Evolutionary conservation across 1,284 basidiomycete genomes (phyloP).

Genomic region (Sanghuangporus weigelae): DNA sequence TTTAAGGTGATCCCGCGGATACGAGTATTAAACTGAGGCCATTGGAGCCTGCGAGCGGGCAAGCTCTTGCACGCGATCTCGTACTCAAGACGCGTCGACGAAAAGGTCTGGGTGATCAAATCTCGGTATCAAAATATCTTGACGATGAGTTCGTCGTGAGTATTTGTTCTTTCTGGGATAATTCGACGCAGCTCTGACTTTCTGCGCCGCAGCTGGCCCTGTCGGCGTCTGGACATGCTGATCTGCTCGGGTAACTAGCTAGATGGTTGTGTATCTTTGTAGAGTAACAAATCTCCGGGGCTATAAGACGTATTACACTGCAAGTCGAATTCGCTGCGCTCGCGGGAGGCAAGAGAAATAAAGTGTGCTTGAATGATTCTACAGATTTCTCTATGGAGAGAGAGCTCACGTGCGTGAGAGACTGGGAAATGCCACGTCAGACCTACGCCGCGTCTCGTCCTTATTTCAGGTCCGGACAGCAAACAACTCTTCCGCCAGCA

Average conservation of each 20-base stretch:
- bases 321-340: background rate
- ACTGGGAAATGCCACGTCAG: slow-evolving; percentile 11
- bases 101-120: slow-evolving; percentile 92
- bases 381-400: slow-evolving; percentile 3
- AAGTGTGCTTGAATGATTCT: background rate
- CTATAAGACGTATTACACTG: slow-evolving; percentile 2
- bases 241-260: slow-evolving; percentile 62
- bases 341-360: background rate
- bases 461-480: slow-evolving; percentile 17
- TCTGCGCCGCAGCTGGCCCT: slow-evolving; percentile 60
- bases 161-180: slow-evolving; percentile 24
- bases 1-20: slow-evolving; percentile 89
- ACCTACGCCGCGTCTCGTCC: background rate
- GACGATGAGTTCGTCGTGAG: slow-evolving; percentile 90
- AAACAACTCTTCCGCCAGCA: slow-evolving; percentile 32
- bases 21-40: slow-evolving; percentile 92
- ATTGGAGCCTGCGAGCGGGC: slow-evolving; percentile 93
- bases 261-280: slow-evolving; percentile 18
- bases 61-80: slow-evolving; percentile 87
- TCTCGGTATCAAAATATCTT: slow-evolving; percentile 90
- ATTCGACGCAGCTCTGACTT: slow-evolving; percentile 18
- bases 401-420: background rate
- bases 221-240: slow-evolving; percentile 86
- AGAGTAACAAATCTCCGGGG: background rate
- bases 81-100: slow-evolving; percentile 94